Evolutionary conservation across 176 grass and related monocot species (phyloP), one percentile per base, ranked within the genome.

Genomic region (Oryza glaberrima): DNA sequence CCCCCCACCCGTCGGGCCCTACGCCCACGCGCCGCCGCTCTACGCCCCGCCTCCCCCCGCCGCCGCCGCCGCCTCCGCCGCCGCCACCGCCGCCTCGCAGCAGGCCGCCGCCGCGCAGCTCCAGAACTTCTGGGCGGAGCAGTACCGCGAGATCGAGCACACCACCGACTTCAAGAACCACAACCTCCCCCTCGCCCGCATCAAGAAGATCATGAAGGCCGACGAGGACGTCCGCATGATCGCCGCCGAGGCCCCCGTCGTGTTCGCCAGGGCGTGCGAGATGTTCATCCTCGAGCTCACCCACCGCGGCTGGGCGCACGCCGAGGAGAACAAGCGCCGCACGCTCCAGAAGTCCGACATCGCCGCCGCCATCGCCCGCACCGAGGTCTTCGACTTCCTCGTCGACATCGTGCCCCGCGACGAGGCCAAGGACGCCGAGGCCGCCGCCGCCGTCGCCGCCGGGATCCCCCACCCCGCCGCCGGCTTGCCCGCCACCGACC

Each of bases 171-270:
- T 95, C 86, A 94, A 92, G 85, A 95, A 98, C 72, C 93, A 99
- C 90, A 99, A 90, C 79, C 90, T 99, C 12, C 96, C 96, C 9
- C 92, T 99, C 68, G 93, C 93, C 70, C 91, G 93, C 74, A 99
- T 99, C 83, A 99, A 99, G 86, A 95, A 96, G 88, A 96, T 99
- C 90, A 99, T 99, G 96, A 99, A 99, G 90, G 95, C 95, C 38
- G 95, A 98, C 85, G 92, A 95, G 86, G 95, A 98, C 68, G 95
- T 98, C 41, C 88, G 92, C 90, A 98, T 94, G 93, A 95, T 98
- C 89, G 93, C 96, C 80, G 96, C 93, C 81, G 96, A 98, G 87
- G 93, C 96, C 7, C 95, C 93, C 38, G 96, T 95, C 79, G 91
- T 98, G 68, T 98, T 98, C 77, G 89, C 93, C 4, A 84, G 96